phyloP scores from a whole-genome alignment of 352 stramenopile species.

The Phytophthora pistaciae region DNA sequence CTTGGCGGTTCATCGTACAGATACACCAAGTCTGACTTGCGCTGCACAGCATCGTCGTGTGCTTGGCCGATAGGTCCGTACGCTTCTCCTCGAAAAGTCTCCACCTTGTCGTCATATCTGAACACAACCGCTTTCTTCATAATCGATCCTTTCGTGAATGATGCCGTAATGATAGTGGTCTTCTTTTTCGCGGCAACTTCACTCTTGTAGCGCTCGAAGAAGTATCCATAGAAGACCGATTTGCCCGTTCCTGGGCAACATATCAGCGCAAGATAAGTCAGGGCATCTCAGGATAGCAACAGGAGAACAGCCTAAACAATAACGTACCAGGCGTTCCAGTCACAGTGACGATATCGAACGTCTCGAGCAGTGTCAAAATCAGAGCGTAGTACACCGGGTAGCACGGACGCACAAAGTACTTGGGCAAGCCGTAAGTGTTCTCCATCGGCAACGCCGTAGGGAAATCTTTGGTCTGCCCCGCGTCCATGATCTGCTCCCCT shows the following conservation, averaged over 20 bases:
- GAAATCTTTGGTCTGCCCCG: too few relatives aligned
- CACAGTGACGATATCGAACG: too few relatives aligned
- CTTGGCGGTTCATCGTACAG: constrained; percentile 3
- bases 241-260: constrained; percentile 9
- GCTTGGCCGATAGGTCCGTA: background rate
- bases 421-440: too few relatives aligned
- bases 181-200: background rate
- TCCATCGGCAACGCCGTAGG: too few relatives aligned
- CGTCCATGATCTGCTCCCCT: too few relatives aligned
- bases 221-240: constrained; percentile 19
- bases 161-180: constrained; percentile 2
- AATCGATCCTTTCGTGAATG: background rate
- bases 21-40: background rate
- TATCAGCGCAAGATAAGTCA: too few relatives aligned
- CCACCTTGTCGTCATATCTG: background rate
- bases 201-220: constrained; percentile 7
- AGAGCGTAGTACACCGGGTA: too few relatives aligned
- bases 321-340: too few relatives aligned
- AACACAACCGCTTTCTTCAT: background rate
- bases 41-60: background rate
- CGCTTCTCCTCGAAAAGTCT: background rate
- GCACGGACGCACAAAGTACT: too few relatives aligned
- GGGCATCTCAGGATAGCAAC: too few relatives aligned
- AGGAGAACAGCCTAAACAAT: too few relatives aligned
- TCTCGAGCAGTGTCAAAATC: too few relatives aligned